phyloP scores from a whole-genome alignment of 202 grass and related monocot species.

The Hordeum pubiflorum region DNA sequence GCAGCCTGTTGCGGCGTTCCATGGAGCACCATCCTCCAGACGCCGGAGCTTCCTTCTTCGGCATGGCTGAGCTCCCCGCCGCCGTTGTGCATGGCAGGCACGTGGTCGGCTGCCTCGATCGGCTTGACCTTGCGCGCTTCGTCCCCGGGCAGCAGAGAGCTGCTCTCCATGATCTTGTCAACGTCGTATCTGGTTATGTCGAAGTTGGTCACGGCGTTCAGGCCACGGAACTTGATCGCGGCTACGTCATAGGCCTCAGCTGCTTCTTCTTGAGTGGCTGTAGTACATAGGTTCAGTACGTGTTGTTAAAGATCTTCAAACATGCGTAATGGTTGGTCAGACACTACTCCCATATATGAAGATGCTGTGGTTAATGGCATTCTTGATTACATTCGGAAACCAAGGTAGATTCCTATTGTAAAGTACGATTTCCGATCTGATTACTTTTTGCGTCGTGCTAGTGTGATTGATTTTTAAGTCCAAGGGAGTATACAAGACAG shows the following conservation, averaged over 20 bases:
- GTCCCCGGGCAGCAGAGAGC: slow-evolving; percentile 55
- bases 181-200: slow-evolving; percentile 80
- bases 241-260: slow-evolving; percentile 97
- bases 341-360: too few species aligned
- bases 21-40: slow-evolving; percentile 57
- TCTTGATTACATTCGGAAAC: neutral
- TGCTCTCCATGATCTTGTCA: slow-evolving; percentile 71
- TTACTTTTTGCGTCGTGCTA: slow-evolving; percentile 14
- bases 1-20: slow-evolving; percentile 25
- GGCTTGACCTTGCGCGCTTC: slow-evolving; percentile 53
- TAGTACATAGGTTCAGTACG: slow-evolving; percentile 1
- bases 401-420: slow-evolving; percentile 22
- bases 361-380: neutral
- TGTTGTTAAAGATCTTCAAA: neutral
- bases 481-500: slow-evolving; percentile 33
- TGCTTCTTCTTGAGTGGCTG: slow-evolving; percentile 90
- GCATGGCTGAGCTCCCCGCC: slow-evolving; percentile 6
- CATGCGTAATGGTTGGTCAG: neutral
- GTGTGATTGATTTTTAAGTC: slow-evolving; percentile 19
- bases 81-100: neutral
- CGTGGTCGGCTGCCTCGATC: neutral
- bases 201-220: slow-evolving; percentile 94
- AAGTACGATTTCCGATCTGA: slow-evolving; percentile 28
- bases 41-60: slow-evolving; percentile 5
- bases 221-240: slow-evolving; percentile 91